These are phyloP conservation scores for Neopestalotiopsis clavispora DNA, from an alignment of 2,329 filamentous ascomycete genomes.

Conservation along the genomic window DNA sequence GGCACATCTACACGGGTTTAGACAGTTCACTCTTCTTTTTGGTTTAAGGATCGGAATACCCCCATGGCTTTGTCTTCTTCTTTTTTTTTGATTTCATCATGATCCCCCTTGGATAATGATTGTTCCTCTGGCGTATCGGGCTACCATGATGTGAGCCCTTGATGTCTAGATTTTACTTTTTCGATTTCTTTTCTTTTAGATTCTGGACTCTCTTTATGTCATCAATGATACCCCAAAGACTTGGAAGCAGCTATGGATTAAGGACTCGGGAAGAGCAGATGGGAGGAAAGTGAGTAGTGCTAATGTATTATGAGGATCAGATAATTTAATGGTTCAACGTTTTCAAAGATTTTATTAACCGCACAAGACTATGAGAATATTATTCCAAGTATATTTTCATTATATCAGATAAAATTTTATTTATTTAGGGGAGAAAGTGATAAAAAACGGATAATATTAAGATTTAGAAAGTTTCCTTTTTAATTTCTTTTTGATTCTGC, in stretches of 20 bases:
- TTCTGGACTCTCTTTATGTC: conserved; percentile 34
- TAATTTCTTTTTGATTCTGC: too few relatives aligned
- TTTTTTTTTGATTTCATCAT: not conserved
- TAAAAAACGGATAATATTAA: too few relatives aligned
- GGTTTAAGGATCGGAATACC: not conserved
- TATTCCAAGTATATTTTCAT: too few relatives aligned
- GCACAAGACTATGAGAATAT: too few relatives aligned
- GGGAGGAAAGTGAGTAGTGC: not conserved
- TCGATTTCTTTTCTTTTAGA: conserved; percentile 21
- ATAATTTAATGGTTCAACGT: not conserved
- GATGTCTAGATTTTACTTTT: not conserved
- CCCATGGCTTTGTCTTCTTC: not conserved
- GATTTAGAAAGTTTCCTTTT: too few relatives aligned
- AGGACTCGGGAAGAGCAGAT: not conserved
- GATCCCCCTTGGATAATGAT: not conserved
- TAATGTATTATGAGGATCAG: not conserved
- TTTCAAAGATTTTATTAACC: not conserved
- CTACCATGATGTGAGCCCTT: not conserved
- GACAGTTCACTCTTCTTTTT: not conserved
- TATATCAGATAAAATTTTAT: too few relatives aligned
- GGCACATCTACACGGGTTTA: conserved; percentile 7
- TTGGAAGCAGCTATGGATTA: not conserved
- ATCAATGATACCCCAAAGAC: conserved; percentile 36
- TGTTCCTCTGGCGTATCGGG: conserved; percentile 18
- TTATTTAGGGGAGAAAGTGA: too few relatives aligned